Evolutionary conservation across 192 early-diverging fungal genomes (phyloP).

Genomic region (Backusella circina): DNA sequence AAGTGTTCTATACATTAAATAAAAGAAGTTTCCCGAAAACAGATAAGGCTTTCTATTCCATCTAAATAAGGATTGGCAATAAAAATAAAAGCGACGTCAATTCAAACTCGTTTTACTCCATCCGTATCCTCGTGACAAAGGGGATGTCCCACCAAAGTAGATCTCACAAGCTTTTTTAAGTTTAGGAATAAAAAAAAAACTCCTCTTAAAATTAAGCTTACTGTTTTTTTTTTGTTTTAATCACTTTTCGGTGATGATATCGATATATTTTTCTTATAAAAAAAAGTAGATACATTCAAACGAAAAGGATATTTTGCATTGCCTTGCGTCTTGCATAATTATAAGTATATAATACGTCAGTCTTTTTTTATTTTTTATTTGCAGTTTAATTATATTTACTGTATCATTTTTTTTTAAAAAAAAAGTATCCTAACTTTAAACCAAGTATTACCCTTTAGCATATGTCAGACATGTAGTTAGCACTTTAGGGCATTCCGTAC

Average conservation of each 20-base stretch:
- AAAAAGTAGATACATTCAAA: background rate
- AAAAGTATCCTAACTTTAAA: background rate
- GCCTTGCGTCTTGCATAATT: background rate
- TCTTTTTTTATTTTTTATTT: background rate
- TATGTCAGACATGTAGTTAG: background rate
- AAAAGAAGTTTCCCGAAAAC: background rate
- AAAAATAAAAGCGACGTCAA: constrained; percentile 3
- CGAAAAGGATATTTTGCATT: background rate
- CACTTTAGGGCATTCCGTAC: background rate
- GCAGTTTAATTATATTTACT: background rate
- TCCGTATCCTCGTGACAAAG: background rate
- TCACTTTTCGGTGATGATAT: background rate
- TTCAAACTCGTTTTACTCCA: constrained; percentile 3
- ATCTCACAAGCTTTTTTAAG: constrained; percentile 1
- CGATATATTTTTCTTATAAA: background rate
- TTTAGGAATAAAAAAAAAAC: background rate
- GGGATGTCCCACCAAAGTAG: background rate
- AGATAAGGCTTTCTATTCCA: background rate
- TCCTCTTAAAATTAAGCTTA: background rate
- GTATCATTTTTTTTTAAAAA: too few relatives aligned
- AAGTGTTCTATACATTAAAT: background rate
- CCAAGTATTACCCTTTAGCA: background rate
- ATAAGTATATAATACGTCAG: background rate
- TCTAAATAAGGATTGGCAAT: constrained; percentile 1
- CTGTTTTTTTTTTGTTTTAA: background rate